These are phyloP conservation scores for Tylopilus vinaceipallidus DNA, from an alignment of 768 basidiomycete genomes.

Conservation along the genomic window DNA sequence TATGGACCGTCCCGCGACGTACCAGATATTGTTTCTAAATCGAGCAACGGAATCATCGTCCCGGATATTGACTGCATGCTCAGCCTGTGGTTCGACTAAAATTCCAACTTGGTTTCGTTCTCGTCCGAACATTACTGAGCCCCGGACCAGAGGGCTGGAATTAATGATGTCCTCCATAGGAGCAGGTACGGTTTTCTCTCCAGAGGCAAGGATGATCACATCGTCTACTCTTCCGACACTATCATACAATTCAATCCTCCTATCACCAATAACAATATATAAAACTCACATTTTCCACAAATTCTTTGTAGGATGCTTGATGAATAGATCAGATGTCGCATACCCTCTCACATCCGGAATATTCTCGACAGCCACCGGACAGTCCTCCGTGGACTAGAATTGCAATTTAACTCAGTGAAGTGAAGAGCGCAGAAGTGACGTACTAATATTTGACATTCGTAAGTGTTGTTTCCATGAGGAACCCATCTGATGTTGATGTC, in stretches of 20 bases:
- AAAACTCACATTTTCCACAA: slow-evolving; percentile 42
- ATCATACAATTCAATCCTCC: background rate
- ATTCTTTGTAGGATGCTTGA: slow-evolving; percentile 42
- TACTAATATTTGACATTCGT: slow-evolving; percentile 38
- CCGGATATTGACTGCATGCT: slow-evolving; percentile 11
- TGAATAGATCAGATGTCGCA: slow-evolving; percentile 43
- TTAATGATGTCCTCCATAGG: slow-evolving; percentile 13
- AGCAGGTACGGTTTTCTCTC: slow-evolving; percentile 35
- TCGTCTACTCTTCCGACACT: slow-evolving; percentile 41
- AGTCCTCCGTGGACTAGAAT: slow-evolving; percentile 3
- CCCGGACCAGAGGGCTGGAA: slow-evolving; percentile 22
- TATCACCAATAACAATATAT: background rate
- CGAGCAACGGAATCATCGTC: slow-evolving; percentile 7
- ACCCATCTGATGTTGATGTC: slow-evolving; percentile 28
- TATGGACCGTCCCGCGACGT: background rate
- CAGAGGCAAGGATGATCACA: slow-evolving; percentile 31
- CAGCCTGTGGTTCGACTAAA: slow-evolving; percentile 27
- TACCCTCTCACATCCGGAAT: slow-evolving; percentile 33
- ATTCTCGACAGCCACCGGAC: slow-evolving; percentile 27
- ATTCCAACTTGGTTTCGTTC: slow-evolving; percentile 32
- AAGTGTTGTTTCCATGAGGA: slow-evolving; percentile 31
- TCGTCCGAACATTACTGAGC: slow-evolving; percentile 33
- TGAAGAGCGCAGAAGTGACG: background rate
- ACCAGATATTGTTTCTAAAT: slow-evolving; percentile 27
- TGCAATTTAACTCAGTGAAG: background rate